Base-by-base conservation (phyloP, 305 asterid species). In the Salvia sclarea region DNA sequence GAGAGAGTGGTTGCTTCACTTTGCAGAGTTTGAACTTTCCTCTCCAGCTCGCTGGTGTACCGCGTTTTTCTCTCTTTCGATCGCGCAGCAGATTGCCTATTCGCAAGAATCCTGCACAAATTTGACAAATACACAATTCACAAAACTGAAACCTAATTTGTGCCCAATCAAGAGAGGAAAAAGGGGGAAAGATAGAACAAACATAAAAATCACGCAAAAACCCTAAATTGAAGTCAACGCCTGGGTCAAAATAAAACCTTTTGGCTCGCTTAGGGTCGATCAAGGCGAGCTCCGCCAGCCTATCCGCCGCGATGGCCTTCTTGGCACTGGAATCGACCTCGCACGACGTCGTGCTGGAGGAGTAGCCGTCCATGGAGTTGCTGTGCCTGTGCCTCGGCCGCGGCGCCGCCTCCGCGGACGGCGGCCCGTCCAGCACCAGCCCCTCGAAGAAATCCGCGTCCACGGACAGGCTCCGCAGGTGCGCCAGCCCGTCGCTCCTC, bases 231-330 rank as follows among this genome's bases (percentile, higher is more conserved):
- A n/a, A 65, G 74, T 60, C 76, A 74, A 71, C 78, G 61, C 8
- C 21, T 43, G 0, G n/a, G n/a, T n/a, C 63, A 37, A 6, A 0
- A 37, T 70, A 74, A 53, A 74, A 91, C 99, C 99, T 87, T 71
- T 94, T 94, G 3, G 99, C 98, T 74, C 95, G 82, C 79, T 89
- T 94, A 35, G 99, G 99, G 81, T 94, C 99, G 69, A 91, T 82
- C 78, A 86, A 73, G 17, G 98, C 86, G 44, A 94, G 88, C 76
- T 94, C 99, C 12, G 93, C 90, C 35, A 94, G 84, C 61, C 82
- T 82, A 28, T 91, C 96, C 31, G 86, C 82, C 8, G 80, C 84
- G 81, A 87, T 70, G 2, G 84, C 89, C 73, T 91, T 89, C 91
- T 94, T 88, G 11, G 72, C 82, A 12, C 14, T 48, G 30, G 81